Evolutionary conservation across 2,329 filamentous ascomycete genomes (phyloP).

Genomic region (Fusarium globosum): DNA sequence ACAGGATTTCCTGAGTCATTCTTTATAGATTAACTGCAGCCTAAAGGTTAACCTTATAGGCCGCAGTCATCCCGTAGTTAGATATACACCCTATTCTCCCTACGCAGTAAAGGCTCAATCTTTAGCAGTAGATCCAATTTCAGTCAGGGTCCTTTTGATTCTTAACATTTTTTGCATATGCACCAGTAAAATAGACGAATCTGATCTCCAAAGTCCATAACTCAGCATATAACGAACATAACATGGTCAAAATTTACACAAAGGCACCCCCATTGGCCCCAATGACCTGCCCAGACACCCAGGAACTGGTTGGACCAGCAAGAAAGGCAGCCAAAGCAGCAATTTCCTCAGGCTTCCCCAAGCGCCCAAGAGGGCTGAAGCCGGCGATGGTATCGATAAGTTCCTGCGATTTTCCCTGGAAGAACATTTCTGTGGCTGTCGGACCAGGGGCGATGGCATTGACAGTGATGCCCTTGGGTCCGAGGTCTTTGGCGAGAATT

Average conservation of each 20-base stretch:
- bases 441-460: conserved; percentile 11
- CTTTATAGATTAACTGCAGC: no score
- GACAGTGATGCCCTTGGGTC: conserved; percentile 11
- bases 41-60: no score
- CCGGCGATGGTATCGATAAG: conserved; percentile 1
- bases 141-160: no score
- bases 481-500: conserved; percentile 10
- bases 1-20: background rate
- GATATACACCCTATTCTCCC: background rate
- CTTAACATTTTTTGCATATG: background rate
- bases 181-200: background rate
- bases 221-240: background rate
- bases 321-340: conserved; percentile 3
- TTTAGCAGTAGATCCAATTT: background rate
- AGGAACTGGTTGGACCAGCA: conserved; percentile 4
- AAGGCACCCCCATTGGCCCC: conserved; percentile 16
- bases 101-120: rapidly evolving
- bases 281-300: conserved; percentile 13
- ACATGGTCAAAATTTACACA: background rate
- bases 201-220: background rate
- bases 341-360: conserved; percentile 4
- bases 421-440: conserved; percentile 15
- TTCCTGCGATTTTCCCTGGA: conserved; percentile 7
- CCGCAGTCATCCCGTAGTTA: no score
- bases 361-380: background rate